Evolutionary conservation across 441 rosid species (phyloP), one percentile per base, ranked within the genome.

Genomic region (Gossypium lobatum): DNA sequence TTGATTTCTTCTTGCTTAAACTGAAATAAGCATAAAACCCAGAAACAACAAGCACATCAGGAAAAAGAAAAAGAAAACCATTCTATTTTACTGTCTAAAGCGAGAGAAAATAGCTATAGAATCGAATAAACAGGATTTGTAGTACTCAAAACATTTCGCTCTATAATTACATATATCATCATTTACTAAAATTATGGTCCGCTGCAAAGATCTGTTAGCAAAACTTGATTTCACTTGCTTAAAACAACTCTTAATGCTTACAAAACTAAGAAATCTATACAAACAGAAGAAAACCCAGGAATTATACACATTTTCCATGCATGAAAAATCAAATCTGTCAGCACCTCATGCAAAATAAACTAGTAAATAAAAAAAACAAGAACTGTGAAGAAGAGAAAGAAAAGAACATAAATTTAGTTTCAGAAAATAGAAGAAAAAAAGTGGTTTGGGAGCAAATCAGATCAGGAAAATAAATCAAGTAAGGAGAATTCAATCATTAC

Each of bases 1-100:
- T 18, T 64, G 16, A 89, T 64, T 74, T 89, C 94, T 17, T 86
- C 90, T 3, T 83, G 84, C 81, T 83, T 89, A 70, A 89, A 80
- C 94, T 89, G 26, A 70, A 82, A 58, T 75, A 52, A 78, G 64
- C 3, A 78, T 53, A 50, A 63, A 50, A 1, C 28, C 28, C 7
- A 74, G 42, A 63, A 64, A 6, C 10, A 26, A 75, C 66, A 5
- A 72, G 73, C 75, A 39, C 39, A 37, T 34, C 28, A 70, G 14
- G 57, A 52, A 52, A 34, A 54, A 18, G 10, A 53, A 16, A 21
- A 20, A 7, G 26, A 11, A 42, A 23, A 34, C 13, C 50, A 45
- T 26, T 3, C 25, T 0, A 3, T 71, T 13, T 6, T 11, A 7
- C 21, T 2, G 20, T 34, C n/a, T 60, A 60, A 23, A 21, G 8